Evolutionary conservation across 2,329 filamentous ascomycete species (phyloP).

Genomic region (Cladorrhinum sp.): DNA sequence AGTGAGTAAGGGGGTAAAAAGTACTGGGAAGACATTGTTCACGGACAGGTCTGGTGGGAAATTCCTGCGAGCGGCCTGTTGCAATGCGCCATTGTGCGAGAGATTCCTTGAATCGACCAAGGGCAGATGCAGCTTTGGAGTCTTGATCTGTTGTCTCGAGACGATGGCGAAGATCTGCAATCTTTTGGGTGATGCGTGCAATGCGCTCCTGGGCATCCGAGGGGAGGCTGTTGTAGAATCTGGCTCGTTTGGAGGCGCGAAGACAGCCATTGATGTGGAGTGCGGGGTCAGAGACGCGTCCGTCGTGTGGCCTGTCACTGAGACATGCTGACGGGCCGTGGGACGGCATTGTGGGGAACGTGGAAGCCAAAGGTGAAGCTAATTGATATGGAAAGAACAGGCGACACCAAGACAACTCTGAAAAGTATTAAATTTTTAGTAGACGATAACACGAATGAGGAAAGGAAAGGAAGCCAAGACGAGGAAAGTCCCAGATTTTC

Average conservation of each 20-base stretch:
- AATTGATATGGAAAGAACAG: neutral
- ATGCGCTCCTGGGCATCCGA: slow-evolving; percentile 21
- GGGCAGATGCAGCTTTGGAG: slow-evolving; percentile 17
- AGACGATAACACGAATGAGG: neutral
- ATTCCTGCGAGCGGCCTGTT: slow-evolving; percentile 5
- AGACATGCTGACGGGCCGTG: slow-evolving; percentile 20
- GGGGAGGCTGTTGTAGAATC: slow-evolving; percentile 19
- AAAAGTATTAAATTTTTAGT: neutral
- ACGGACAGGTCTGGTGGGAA: neutral
- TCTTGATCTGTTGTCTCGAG: slow-evolving; percentile 22
- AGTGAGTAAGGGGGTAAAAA: too few species aligned
- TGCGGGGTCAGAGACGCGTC: slow-evolving; percentile 19
- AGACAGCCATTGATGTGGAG: slow-evolving; percentile 23
- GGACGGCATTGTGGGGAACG: slow-evolving; percentile 7
- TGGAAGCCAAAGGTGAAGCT: neutral
- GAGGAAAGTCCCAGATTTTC: neutral
- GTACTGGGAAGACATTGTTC: too few species aligned
- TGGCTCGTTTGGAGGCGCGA: slow-evolving; percentile 7
- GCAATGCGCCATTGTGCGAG: slow-evolving; percentile 18
- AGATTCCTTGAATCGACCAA: slow-evolving; percentile 20
- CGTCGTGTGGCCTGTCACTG: slow-evolving; percentile 17
- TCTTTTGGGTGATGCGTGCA: slow-evolving; percentile 14
- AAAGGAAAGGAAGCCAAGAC: neutral
- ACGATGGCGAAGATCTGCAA: slow-evolving; percentile 15
- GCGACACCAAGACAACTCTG: neutral